Percentiles rank a stretch among this genome's conserved stretches.
phyloP scores from a whole-genome alignment of 345 rosid genomes.

The Laguncularia racemosa region DNA sequence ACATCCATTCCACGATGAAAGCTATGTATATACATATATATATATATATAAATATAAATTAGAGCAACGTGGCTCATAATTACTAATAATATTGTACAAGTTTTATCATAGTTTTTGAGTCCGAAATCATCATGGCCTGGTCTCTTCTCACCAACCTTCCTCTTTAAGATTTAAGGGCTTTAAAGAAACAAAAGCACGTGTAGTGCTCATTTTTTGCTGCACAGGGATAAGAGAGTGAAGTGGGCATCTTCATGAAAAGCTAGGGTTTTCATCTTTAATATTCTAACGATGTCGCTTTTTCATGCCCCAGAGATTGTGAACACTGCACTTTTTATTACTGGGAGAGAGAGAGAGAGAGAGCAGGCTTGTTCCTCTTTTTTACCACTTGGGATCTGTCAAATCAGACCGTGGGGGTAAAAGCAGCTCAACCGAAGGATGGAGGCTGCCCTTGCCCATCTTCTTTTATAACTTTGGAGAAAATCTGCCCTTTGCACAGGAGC shows the following conservation, averaged over 20 bases:
- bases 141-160: slow-evolving; percentile 21
- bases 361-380: too few relatives aligned
- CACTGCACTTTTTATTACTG: too few relatives aligned
- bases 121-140: slow-evolving; percentile 4
- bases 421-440: too few relatives aligned
- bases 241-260: slow-evolving; percentile 21
- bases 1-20: background rate
- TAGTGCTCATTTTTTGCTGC: background rate
- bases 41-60: background rate
- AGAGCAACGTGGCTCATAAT: slow-evolving; percentile 1
- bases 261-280: background rate
- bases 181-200: slow-evolving; percentile 15
- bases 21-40: background rate
- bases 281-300: too few relatives aligned
- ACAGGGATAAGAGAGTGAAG: background rate
- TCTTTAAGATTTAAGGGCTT: slow-evolving; percentile 22
- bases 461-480: too few relatives aligned
- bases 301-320: too few relatives aligned
- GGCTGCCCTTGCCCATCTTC: too few relatives aligned
- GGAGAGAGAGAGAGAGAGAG: too few relatives aligned
- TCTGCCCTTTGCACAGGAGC: too few relatives aligned
- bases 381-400: too few relatives aligned
- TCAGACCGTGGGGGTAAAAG: too few relatives aligned
- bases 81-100: too few relatives aligned
- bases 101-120: background rate